These are phyloP conservation scores for Sapria himalayana DNA, from an alignment of 345 rosid genomes.

Conservation along the genomic window DNA sequence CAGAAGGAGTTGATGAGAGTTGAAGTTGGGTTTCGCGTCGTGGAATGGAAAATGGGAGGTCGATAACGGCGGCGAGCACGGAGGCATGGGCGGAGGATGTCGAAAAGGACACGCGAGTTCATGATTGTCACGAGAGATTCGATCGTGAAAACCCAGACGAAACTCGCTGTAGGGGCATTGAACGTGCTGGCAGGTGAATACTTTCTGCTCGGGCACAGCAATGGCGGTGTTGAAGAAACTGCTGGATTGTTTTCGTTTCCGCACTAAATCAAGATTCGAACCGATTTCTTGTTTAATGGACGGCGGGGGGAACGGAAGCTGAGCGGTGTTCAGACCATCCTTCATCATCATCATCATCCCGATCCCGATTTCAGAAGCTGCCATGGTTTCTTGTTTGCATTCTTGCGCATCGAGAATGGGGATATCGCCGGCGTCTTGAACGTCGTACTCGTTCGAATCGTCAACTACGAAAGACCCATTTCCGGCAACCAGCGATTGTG, in stretches of 20 bases:
- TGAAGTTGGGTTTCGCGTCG: constrained; percentile 67
- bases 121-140: constrained; percentile 58
- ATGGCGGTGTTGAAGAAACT: too few relatives aligned
- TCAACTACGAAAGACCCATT: constrained; percentile 23
- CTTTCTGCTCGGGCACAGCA: constrained; percentile 26
- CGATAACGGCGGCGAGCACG: constrained; percentile 28
- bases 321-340: constrained; percentile 17
- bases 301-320: constrained; percentile 24
- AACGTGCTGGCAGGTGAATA: constrained; percentile 38
- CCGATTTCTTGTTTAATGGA: constrained; percentile 37
- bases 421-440: constrained; percentile 47
- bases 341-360: constrained; percentile 22
- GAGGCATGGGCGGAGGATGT: too few relatives aligned
- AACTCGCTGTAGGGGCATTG: constrained; percentile 50
- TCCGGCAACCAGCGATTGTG: constrained; percentile 25
- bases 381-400: constrained; percentile 26
- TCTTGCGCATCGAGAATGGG: constrained; percentile 38
- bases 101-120: constrained; percentile 43
- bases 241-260: constrained; percentile 44
- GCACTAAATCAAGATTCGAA: constrained; percentile 16
- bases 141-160: constrained; percentile 43
- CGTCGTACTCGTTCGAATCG: constrained; percentile 58
- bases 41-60: constrained; percentile 40
- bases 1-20: constrained; percentile 27
- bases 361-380: constrained; percentile 14